A percentile compares a stretch with the other conserved stretches of the same genome.
Conservation (phyloP, 805 yeast genomes). For the Wickerhamomyces bisporus region DNA sequence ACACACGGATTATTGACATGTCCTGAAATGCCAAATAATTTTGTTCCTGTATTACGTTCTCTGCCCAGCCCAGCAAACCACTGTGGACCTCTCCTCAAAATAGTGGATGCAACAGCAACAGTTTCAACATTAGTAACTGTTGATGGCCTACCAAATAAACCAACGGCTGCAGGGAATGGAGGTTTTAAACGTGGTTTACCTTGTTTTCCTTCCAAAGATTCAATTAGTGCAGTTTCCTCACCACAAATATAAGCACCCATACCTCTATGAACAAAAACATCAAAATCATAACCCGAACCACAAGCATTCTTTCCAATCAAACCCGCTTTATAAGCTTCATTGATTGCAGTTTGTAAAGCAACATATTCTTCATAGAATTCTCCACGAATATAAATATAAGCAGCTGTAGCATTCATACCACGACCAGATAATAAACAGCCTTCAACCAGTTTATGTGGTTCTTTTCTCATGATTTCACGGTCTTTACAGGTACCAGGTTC, state of each 20-base stretch:
- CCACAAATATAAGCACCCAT: constrained; percentile 94
- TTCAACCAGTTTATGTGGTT: constrained; percentile 86
- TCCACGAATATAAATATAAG: constrained; percentile 86
- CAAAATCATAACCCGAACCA: constrained; percentile 82
- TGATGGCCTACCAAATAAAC: constrained; percentile 85
- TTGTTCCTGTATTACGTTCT: constrained; percentile 79
- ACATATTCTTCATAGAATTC: constrained; percentile 83
- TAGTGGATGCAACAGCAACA: constrained; percentile 86
- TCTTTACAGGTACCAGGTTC: constrained; percentile 95
- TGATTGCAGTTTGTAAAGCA: constrained; percentile 71
- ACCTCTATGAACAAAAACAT: constrained; percentile 82
- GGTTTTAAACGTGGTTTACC: constrained; percentile 94
- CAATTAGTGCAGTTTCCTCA: constrained; percentile 87
- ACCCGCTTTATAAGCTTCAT: constrained; percentile 82
- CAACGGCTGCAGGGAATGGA: constrained; percentile 93
- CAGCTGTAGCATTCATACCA: constrained; percentile 91
- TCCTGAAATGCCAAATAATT: constrained; percentile 82
- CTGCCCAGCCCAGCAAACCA: constrained; percentile 86
- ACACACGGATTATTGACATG: constrained; percentile 92
- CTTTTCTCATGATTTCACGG: constrained; percentile 85
- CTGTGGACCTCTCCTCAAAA: constrained; percentile 81
- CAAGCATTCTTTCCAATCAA: constrained; percentile 80
- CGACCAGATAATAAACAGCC: constrained; percentile 89
- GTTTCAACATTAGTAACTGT: constrained; percentile 91
- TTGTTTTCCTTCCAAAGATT: constrained; percentile 86